phyloP scores from a whole-genome alignment of 192 early-diverging fungal genomes.

The Geranomyces variabilis region DNA sequence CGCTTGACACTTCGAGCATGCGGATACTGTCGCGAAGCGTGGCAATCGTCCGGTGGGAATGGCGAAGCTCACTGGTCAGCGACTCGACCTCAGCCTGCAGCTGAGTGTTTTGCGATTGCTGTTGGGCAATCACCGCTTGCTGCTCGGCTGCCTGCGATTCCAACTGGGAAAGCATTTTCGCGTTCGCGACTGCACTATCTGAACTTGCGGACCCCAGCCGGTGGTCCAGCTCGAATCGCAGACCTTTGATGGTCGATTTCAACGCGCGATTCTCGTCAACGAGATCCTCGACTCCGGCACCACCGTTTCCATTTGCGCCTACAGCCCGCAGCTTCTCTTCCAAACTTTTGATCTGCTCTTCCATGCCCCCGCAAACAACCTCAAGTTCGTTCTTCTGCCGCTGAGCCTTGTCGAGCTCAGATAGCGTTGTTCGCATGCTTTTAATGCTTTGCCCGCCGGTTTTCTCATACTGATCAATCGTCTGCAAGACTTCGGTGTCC shows the following conservation, averaged over 20 bases:
- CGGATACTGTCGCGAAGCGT: conserved; percentile 21
- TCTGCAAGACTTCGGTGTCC: conserved; percentile 31
- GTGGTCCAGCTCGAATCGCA: conserved; percentile 18
- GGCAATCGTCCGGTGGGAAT: conserved; percentile 5
- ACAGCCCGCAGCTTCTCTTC: neutral
- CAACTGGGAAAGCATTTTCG: too few species aligned
- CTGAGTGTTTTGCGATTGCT: neutral
- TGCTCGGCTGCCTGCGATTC: too few species aligned
- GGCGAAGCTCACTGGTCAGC: conserved; percentile 31
- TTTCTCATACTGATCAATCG: conserved; percentile 40
- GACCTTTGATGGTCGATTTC: conserved; percentile 21
- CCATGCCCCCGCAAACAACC: conserved; percentile 48
- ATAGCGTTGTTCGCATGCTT: conserved; percentile 35
- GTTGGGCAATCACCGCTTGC: neutral
- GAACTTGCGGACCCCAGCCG: neutral
- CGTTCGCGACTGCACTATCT: neutral
- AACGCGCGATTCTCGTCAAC: conserved; percentile 15
- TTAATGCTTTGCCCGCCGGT: conserved; percentile 38
- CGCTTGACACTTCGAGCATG: conserved; percentile 29
- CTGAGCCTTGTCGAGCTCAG: conserved; percentile 45
- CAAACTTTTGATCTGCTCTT: conserved; percentile 9
- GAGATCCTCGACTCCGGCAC: conserved; percentile 24
- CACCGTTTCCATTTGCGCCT: conserved; percentile 25
- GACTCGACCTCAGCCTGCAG: conserved; percentile 30
- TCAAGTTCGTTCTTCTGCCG: conserved; percentile 57